Evolutionary conservation across 1,139 yeast species (phyloP).

Genomic region (Blastobotrys niveus): DNA sequence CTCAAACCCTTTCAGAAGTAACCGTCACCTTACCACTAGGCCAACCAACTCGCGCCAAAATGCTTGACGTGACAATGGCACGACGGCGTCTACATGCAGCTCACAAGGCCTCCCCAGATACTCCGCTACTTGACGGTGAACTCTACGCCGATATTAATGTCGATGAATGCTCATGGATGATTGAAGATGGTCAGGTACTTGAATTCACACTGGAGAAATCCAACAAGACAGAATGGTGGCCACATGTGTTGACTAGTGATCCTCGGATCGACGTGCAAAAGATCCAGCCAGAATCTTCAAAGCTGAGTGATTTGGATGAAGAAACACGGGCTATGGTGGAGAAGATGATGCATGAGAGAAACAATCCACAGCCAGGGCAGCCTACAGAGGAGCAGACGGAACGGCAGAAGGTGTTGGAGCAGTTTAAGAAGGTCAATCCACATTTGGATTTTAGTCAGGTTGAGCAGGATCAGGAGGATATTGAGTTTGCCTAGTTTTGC

Average conservation of each 20-base stretch:
- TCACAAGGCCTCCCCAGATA: constrained; percentile 23
- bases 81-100: constrained; percentile 27
- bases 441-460: constrained; percentile 35
- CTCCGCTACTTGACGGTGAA: constrained; percentile 34
- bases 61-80: constrained; percentile 29
- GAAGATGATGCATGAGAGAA: constrained; percentile 45
- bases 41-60: constrained; percentile 35
- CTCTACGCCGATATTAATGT: constrained; percentile 33
- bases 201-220: constrained; percentile 37
- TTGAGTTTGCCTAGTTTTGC: neutral
- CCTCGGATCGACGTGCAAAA: constrained; percentile 40
- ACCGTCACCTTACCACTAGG: constrained; percentile 35
- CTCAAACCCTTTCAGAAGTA: constrained; percentile 41
- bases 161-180: constrained; percentile 42
- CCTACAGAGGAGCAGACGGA: constrained; percentile 37
- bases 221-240: constrained; percentile 43
- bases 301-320: constrained; percentile 39
- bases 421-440: constrained; percentile 41
- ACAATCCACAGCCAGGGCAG: constrained; percentile 37
- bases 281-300: constrained; percentile 40
- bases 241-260: constrained; percentile 40
- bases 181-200: constrained; percentile 38
- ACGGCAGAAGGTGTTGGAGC: constrained; percentile 34
- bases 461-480: neutral
- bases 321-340: constrained; percentile 44